Conservation (phyloP, 73 alveolate species). For the Uronychia binucleata region DNA sequence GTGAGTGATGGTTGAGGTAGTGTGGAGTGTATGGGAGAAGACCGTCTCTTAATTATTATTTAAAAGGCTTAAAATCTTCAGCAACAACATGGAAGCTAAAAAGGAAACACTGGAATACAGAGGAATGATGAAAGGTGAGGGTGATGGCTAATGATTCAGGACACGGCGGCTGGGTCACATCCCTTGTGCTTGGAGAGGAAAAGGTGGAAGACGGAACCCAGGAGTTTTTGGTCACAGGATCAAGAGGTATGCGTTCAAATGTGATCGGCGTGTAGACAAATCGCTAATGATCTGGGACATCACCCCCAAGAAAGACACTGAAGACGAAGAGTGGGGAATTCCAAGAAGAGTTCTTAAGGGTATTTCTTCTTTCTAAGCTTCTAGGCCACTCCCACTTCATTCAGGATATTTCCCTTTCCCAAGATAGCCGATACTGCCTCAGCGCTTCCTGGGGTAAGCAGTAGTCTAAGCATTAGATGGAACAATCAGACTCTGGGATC, state of each 20-base stretch:
- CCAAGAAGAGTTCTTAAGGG: slow-evolving; percentile 61
- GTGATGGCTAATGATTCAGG: slow-evolving; percentile 19
- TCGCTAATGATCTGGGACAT: slow-evolving; percentile 70
- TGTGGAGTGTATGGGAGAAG: too few relatives aligned
- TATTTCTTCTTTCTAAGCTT: neutral
- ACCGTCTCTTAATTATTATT: too few relatives aligned
- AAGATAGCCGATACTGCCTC: slow-evolving; percentile 93
- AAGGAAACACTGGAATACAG: slow-evolving; percentile 54
- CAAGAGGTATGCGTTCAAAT: slow-evolving; percentile 43
- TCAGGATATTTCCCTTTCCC: slow-evolving; percentile 86
- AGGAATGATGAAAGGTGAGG: slow-evolving; percentile 53
- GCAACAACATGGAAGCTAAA: too few relatives aligned
- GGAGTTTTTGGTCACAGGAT: slow-evolving; percentile 70
- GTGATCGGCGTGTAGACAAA: slow-evolving; percentile 2
- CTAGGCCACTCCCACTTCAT: slow-evolving; percentile 86
- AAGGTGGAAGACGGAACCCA: slow-evolving; percentile 42
- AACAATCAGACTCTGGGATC: slow-evolving; percentile 97
- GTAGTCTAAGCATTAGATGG: slow-evolving; percentile 59
- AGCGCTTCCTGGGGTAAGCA: slow-evolving; percentile 85
- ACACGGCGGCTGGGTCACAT: slow-evolving; percentile 76
- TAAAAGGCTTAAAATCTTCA: too few relatives aligned
- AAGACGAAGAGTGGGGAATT: slow-evolving; percentile 68
- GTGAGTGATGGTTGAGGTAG: too few relatives aligned
- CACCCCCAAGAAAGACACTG: slow-evolving; percentile 58
- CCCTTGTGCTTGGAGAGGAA: slow-evolving; percentile 57